Conservation (phyloP, 306 rosid species). For the Coriaria nepalensis region DNA sequence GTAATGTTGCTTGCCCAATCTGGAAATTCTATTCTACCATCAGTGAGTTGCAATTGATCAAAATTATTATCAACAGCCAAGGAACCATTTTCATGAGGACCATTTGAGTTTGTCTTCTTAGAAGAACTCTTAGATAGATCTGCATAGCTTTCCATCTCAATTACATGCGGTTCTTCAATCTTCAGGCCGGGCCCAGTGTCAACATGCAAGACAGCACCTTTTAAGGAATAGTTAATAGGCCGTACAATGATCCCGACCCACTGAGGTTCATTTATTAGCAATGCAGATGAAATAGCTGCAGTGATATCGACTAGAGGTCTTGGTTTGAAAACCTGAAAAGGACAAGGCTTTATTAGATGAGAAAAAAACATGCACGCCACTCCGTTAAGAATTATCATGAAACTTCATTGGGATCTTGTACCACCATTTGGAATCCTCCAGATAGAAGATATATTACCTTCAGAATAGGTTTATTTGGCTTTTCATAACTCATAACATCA, state of each 20-base stretch:
- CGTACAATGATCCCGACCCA: constrained; percentile 85
- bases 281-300: constrained; percentile 82
- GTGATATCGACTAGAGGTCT: constrained; percentile 92
- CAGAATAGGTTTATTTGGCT: constrained; percentile 83
- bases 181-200: constrained; percentile 95
- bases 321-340: constrained; percentile 65
- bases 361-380: background rate
- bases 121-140: constrained; percentile 27
- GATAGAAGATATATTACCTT: constrained; percentile 38
- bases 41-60: constrained; percentile 44
- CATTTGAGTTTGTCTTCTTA: constrained; percentile 23
- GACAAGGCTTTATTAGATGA: background rate
- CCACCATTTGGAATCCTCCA: too few relatives aligned
- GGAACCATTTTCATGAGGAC: constrained; percentile 29
- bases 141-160: constrained; percentile 71
- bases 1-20: constrained; percentile 77
- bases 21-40: constrained; percentile 79
- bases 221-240: constrained; percentile 82
- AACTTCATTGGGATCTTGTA: too few relatives aligned
- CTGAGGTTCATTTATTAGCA: constrained; percentile 86
- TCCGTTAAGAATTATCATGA: too few relatives aligned
- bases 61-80: constrained; percentile 26
- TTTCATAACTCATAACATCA: constrained; percentile 96
- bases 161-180: constrained; percentile 47
- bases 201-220: constrained; percentile 72